Base-by-base conservation (phyloP, 2,329 filamentous ascomycete species). In the Gaeumannomyces sp. region DNA sequence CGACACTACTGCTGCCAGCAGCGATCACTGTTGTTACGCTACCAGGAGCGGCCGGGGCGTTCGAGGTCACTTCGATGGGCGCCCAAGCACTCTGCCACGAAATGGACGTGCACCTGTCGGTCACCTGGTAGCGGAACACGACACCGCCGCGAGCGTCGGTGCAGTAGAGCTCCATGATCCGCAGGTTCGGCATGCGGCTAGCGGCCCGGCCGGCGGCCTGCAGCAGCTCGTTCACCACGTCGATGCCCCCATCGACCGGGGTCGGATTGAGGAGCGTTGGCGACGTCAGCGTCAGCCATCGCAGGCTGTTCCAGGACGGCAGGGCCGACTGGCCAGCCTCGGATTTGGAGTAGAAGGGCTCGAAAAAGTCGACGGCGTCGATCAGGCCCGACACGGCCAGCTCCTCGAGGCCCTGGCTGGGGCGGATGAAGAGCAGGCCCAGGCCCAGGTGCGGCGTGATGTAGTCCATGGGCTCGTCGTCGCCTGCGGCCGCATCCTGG, bases 101-200 rank as follows among this genome's bases (percentile, higher is more conserved):
- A 19, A 70, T 60, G 13, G 65, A 25, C 29, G 66, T 65, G 29
- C 50, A 62, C 16, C 62, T 56, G 61, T 61, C 50, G 28, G 59
- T 65, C 11, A 68, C 67, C 35, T 66, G 62, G 65, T 72, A 73
- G 58, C 70, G 69, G 69, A 73, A 73, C 29, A 70, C 67, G 56
- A 68, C 72, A 27, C 67, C 71, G 58, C 68, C 68, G 58, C 64
- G 65, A 27, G 64, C 61, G 57, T 68, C 70, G n/a, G 68, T 70
- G 64, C 71, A 71, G 62, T 70, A 73, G 3, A 73, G 60, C 65
- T 73, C 72, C 66, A 73, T 66, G 27, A 70, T 59, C 28, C 67
- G 65, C 58, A 73, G 63, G 33, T 60, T 62, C 4, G 72, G 72
- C 72, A 73, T 73, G 56, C 68, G 66, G 61, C 65, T 69, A 11